These are phyloP conservation scores for Phytophthora cajani DNA, from an alignment of 352 stramenopile genomes.

Conservation along the genomic window DNA sequence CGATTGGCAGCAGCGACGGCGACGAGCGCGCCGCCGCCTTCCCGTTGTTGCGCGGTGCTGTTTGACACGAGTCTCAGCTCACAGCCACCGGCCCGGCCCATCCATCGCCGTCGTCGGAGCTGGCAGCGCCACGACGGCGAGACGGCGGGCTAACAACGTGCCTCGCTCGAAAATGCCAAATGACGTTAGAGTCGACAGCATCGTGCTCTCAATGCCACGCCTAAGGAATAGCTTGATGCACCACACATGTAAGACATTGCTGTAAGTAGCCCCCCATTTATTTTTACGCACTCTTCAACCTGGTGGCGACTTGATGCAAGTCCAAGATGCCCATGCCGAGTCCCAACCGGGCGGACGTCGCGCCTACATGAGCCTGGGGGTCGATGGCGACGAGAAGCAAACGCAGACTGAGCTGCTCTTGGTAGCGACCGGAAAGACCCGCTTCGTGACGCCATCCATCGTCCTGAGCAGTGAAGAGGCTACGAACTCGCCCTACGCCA, in stretches of 20 bases:
- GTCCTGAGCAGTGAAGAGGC: conserved; percentile 21
- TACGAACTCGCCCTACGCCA: conserved; percentile 15
- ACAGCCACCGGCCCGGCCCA: no score
- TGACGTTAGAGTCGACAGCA: no score
- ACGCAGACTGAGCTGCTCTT: conserved; percentile 22
- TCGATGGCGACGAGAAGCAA: conserved; percentile 17
- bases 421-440: neutral
- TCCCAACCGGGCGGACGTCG: conserved; percentile 7
- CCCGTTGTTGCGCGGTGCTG: neutral
- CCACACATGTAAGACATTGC: no score
- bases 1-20: neutral
- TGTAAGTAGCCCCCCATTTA: no score
- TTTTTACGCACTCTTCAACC: neutral
- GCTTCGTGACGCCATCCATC: conserved; percentile 30
- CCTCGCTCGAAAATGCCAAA: no score
- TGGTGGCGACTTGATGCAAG: conserved; percentile 10
- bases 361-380: conserved; percentile 13
- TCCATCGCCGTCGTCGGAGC: no score
- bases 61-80: neutral
- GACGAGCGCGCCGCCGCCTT: neutral
- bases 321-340: neutral
- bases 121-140: no score
- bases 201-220: no score
- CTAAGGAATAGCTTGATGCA: no score
- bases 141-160: no score